phyloP scores from a whole-genome alignment of 768 basidiomycete species.

The Agaricus subrufescens region DNA sequence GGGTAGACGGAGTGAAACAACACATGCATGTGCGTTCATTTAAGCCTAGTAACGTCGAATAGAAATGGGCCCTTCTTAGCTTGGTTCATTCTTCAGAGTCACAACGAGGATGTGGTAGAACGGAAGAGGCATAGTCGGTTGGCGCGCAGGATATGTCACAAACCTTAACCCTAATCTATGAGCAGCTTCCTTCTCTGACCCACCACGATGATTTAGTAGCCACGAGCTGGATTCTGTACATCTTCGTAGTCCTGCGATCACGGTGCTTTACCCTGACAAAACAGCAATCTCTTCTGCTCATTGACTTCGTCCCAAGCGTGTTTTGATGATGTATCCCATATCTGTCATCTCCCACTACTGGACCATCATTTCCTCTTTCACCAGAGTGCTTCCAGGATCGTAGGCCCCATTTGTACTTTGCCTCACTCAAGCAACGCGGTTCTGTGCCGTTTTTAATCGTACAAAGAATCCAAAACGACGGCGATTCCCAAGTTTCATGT shows the following conservation, averaged over 20 bases:
- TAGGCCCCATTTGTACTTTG: neutral
- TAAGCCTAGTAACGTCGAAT: neutral
- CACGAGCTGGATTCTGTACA: neutral
- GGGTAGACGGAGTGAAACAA: neutral
- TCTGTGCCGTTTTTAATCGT: constrained; percentile 1
- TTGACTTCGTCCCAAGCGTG: neutral
- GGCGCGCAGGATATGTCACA: neutral
- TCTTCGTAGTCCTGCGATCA: neutral
- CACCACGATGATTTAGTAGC: neutral
- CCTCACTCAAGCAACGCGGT: constrained; percentile 3
- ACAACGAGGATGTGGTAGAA: neutral
- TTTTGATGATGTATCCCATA: neutral
- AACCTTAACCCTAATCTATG: constrained; percentile 10
- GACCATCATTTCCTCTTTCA: neutral
- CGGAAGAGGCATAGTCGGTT: neutral
- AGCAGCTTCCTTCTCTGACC: constrained; percentile 1
- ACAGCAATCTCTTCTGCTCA: neutral
- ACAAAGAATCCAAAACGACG: neutral
- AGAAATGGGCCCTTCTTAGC: neutral
- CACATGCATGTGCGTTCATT: neutral
- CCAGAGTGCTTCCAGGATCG: constrained; percentile 1
- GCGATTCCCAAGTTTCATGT: neutral
- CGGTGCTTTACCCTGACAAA: neutral
- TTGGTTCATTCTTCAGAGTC: neutral
- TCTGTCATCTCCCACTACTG: neutral